Percentiles rank a stretch among this genome's conserved stretches.
These are phyloP conservation scores for Pseudogymnoascus pannorum DNA, from an alignment of 2,329 filamentous ascomycete genomes.

Conservation along the genomic window DNA sequence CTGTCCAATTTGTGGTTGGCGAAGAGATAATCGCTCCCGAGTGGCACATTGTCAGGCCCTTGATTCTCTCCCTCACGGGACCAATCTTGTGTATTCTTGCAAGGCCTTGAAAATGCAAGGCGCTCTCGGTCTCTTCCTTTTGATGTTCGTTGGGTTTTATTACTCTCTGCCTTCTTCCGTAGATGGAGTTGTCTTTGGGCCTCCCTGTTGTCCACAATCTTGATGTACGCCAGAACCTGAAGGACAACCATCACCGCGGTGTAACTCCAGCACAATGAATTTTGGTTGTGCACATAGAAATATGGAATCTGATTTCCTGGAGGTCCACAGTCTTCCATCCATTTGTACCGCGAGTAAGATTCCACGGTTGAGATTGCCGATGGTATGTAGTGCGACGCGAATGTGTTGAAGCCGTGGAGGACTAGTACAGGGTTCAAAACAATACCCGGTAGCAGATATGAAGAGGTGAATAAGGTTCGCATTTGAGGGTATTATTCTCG, in stretches of 20 bases:
- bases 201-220: constrained; percentile 24
- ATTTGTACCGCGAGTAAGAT: constrained; percentile 24
- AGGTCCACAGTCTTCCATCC: constrained; percentile 25
- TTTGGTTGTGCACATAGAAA: constrained; percentile 32
- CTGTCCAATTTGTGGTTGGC: neutral
- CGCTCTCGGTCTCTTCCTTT: neutral
- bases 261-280: constrained; percentile 33
- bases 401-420: constrained; percentile 33
- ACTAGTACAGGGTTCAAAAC: constrained; percentile 34
- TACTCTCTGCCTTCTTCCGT: constrained; percentile 17
- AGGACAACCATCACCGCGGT: constrained; percentile 32
- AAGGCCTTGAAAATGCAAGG: too few relatives aligned
- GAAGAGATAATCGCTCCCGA: neutral
- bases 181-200: constrained; percentile 19
- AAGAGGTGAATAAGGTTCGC: constrained; percentile 20
- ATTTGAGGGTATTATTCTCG: constrained; percentile 14
- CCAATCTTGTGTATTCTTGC: too few relatives aligned
- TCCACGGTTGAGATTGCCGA: constrained; percentile 21
- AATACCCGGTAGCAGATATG: constrained; percentile 31
- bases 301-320: constrained; percentile 25
- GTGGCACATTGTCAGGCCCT: neutral
- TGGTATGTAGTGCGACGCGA: constrained; percentile 30
- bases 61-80: too few relatives aligned
- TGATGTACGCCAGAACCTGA: constrained; percentile 30
- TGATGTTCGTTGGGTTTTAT: constrained; percentile 12